phyloP scores from a whole-genome alignment of 768 basidiomycete genomes.

The Boletus rufocinnamomeus region DNA sequence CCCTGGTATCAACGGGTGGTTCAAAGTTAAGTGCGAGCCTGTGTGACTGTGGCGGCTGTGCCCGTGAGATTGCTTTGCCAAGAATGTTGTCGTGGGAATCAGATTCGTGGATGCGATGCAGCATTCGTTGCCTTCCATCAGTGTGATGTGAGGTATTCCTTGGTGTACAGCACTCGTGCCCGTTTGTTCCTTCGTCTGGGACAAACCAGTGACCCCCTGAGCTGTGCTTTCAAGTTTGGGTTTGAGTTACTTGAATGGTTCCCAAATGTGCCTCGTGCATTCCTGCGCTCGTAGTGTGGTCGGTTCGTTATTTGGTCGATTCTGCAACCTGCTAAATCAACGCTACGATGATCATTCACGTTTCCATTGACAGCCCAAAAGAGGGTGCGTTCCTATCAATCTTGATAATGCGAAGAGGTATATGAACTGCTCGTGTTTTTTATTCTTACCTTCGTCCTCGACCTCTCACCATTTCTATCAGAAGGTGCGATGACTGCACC shows the following conservation, averaged over 20 bases:
- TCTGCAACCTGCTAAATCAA: neutral
- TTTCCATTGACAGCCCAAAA: slow-evolving; percentile 50
- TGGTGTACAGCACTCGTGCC: too few relatives aligned
- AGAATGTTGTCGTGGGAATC: neutral
- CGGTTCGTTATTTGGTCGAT: neutral
- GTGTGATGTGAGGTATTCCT: too few relatives aligned
- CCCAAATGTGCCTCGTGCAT: neutral
- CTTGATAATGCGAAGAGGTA: neutral
- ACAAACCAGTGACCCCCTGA: neutral
- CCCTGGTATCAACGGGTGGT: neutral
- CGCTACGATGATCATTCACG: slow-evolving; percentile 38
- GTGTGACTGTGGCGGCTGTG: slow-evolving; percentile 24
- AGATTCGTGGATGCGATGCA: too few relatives aligned
- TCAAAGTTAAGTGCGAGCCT: neutral
- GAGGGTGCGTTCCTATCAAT: neutral
- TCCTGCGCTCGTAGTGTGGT: too few relatives aligned
- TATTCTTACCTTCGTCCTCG: neutral
- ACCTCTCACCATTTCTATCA: slow-evolving; percentile 18
- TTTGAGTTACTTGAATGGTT: neutral
- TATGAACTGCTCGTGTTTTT: neutral
- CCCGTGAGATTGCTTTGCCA: neutral
- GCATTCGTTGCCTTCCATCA: too few relatives aligned
- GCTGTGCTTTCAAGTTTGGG: neutral
- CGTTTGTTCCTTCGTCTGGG: neutral
- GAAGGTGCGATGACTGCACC: neutral